Percentiles rank a stretch among this genome's conserved stretches.
These are phyloP conservation scores for Cystofilobasidium capitatum DNA, from an alignment of 768 basidiomycete species.

Conservation along the genomic window DNA sequence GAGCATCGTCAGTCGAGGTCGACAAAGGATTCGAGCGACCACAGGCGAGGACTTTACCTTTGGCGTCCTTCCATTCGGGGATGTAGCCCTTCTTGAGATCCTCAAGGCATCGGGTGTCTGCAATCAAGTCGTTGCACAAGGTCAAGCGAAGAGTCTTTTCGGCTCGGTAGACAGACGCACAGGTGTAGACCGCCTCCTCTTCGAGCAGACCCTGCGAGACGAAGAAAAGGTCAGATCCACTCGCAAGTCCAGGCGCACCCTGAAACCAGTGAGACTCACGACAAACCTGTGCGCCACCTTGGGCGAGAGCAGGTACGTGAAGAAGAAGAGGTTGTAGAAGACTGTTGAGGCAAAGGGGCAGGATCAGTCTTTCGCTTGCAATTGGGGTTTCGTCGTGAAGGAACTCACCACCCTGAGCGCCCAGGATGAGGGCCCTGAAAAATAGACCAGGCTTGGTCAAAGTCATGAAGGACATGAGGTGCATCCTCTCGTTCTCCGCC, in stretches of 20 bases:
- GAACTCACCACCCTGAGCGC: constrained; percentile 59
- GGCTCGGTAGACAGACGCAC: constrained; percentile 44
- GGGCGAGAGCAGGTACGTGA: constrained; percentile 48
- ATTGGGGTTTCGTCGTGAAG: not conserved
- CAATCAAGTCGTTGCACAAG: constrained; percentile 13
- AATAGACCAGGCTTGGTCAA: constrained; percentile 66
- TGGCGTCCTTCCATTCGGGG: constrained; percentile 47
- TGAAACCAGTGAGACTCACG: too few relatives aligned
- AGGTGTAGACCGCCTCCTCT: constrained; percentile 89
- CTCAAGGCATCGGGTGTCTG: constrained; percentile 58
- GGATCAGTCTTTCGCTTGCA: too few relatives aligned
- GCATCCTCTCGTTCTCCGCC: constrained; percentile 96
- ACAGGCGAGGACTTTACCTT: constrained; percentile 30
- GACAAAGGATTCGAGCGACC: not conserved
- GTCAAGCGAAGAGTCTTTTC: too few relatives aligned
- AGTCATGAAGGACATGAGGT: constrained; percentile 95
- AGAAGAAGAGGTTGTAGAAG: constrained; percentile 49
- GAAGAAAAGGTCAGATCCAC: too few relatives aligned
- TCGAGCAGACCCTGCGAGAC: constrained; percentile 42
- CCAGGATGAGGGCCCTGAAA: constrained; percentile 74
- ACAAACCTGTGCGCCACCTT: constrained; percentile 31
- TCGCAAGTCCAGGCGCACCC: too few relatives aligned
- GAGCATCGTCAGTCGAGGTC: not conserved
- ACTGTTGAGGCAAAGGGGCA: constrained; percentile 45
- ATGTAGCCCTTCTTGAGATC: constrained; percentile 51